Percentiles rank a stretch among this genome's conserved stretches.
Evolutionary conservation across 2,329 filamentous ascomycete species (phyloP).

Genomic region (Fusarium sp.): DNA sequence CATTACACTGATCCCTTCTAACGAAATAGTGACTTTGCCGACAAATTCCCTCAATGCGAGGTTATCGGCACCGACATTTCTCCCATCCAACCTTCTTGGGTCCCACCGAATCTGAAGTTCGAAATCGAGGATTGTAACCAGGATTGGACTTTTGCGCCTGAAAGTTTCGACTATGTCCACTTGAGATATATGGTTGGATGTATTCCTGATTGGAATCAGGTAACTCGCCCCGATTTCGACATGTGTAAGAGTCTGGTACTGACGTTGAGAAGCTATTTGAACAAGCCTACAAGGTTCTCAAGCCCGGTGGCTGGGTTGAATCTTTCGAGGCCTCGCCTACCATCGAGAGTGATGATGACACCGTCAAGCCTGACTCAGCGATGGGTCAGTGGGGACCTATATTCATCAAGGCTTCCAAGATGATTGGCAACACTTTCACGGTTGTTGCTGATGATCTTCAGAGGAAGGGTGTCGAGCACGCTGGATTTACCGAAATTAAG

Average conservation of each 20-base stretch:
- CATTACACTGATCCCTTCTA: rapidly evolving
- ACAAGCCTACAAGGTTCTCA: conserved; percentile 24
- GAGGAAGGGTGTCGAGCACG: conserved; percentile 12
- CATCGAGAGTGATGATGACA: conserved; percentile 28
- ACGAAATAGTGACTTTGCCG: conserved; percentile 32
- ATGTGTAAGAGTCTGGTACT: not conserved
- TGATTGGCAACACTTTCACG: conserved; percentile 34
- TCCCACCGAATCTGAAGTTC: conserved; percentile 35
- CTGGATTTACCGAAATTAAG: conserved; percentile 33
- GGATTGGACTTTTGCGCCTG: conserved; percentile 34
- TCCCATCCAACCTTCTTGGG: conserved; percentile 35
- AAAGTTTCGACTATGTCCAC: conserved; percentile 36
- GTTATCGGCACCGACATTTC: conserved; percentile 36
- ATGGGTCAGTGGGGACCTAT: conserved; percentile 29
- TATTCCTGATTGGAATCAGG: conserved; percentile 26
- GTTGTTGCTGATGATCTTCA: conserved; percentile 30
- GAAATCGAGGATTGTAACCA: conserved; percentile 39
- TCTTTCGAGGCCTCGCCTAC: conserved; percentile 27
- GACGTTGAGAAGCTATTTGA: not conserved
- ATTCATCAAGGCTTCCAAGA: conserved; percentile 30
- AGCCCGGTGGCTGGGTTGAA: conserved; percentile 33
- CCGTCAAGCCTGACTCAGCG: conserved; percentile 28
- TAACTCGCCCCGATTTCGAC: not conserved
- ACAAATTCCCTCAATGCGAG: conserved; percentile 30
- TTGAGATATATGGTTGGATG: conserved; percentile 34